phyloP scores from a whole-genome alignment of 2,329 filamentous ascomycete genomes.

The Lasiodiplodia sp. region DNA sequence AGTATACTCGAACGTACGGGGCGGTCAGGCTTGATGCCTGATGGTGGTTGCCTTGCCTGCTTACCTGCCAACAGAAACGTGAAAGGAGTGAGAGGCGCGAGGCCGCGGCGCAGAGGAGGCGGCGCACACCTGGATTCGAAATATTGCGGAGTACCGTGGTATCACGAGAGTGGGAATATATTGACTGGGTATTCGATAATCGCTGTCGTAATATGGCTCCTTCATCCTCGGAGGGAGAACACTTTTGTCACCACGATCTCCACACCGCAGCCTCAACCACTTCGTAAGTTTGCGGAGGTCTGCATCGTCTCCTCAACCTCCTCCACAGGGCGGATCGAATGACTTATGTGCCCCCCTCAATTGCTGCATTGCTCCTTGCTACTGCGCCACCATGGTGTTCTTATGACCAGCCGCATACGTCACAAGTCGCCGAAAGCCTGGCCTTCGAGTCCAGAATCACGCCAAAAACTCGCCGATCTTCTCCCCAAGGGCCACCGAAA shows the following conservation, averaged over 20 bases:
- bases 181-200: background rate
- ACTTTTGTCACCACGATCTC: background rate
- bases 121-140: background rate
- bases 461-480: background rate
- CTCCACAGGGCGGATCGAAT: background rate
- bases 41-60: background rate
- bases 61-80: background rate
- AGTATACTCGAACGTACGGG: too few species aligned
- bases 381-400: background rate
- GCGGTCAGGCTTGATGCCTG: background rate
- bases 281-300: background rate
- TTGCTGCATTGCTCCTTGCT: background rate
- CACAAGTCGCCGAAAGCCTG: background rate
- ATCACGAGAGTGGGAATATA: background rate
- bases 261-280: background rate
- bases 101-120: background rate
- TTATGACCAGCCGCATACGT: background rate
- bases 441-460: background rate
- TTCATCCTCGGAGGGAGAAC: background rate
- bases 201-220: background rate
- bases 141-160: background rate
- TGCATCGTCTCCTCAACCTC: background rate
- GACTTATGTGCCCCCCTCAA: background rate
- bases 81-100: background rate
- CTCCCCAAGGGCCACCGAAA: background rate